phyloP scores from a whole-genome alignment of 495 filamentous ascomycete genomes.

The Daldinia vernicosa region DNA sequence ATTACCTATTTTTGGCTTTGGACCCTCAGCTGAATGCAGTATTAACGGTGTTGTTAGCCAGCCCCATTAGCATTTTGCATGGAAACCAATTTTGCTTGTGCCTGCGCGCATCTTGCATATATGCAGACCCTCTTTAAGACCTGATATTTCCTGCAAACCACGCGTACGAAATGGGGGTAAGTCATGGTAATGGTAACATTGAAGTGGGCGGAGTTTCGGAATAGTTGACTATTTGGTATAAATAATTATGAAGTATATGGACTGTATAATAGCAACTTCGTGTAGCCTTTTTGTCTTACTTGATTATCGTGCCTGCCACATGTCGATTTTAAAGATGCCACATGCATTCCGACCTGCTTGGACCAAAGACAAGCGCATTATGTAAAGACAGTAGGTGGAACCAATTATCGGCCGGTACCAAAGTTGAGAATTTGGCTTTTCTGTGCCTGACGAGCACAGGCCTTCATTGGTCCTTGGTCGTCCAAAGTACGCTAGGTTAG shows the following conservation, averaged over 20 bases:
- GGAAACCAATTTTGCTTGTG: not conserved
- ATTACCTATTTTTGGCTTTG: not conserved
- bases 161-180: not conserved
- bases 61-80: not conserved
- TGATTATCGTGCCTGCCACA: constrained; percentile 34
- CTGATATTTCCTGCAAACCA: not conserved
- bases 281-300: constrained; percentile 13
- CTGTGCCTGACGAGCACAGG: constrained; percentile 26
- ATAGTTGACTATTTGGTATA: constrained; percentile 16
- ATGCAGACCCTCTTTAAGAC: not conserved
- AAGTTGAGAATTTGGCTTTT: constrained; percentile 33
- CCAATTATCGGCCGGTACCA: constrained; percentile 12
- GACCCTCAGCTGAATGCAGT: not conserved
- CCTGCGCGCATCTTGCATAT: not conserved
- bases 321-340: constrained; percentile 17
- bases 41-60: not conserved
- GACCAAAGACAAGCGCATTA: not conserved
- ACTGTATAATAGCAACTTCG: not conserved
- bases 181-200: not conserved
- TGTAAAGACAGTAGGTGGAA: not conserved
- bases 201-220: not conserved
- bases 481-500: not conserved
- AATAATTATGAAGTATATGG: not conserved
- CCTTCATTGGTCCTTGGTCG: constrained; percentile 1
- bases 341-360: constrained; percentile 3